Percentiles rank a stretch among this genome's conserved stretches.
phyloP scores from a whole-genome alignment of 805 yeast genomes.

The Wickerhamomyces pijperi region DNA sequence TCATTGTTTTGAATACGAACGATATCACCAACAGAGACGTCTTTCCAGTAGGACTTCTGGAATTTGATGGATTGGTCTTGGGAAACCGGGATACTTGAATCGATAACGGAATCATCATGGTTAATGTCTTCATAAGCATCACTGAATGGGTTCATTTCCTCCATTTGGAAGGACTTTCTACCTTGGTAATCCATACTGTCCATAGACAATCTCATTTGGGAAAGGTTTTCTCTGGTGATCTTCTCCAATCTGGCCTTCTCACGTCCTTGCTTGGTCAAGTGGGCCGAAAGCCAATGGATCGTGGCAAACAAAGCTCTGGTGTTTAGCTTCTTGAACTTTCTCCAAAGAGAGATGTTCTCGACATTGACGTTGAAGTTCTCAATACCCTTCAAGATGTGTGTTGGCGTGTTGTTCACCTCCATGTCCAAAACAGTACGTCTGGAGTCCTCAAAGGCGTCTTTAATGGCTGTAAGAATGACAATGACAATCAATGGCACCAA shows the following conservation, averaged over 20 bases:
- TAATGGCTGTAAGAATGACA: conserved; percentile 61
- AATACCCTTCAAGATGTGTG: conserved; percentile 49
- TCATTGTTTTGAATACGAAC: conserved; percentile 64
- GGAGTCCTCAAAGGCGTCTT: conserved; percentile 76
- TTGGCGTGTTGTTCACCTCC: conserved; percentile 65
- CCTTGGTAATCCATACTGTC: conserved; percentile 25
- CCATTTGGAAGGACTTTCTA: conserved; percentile 19
- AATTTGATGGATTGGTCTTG: conserved; percentile 34
- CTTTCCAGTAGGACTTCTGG: conserved; percentile 50
- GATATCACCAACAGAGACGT: conserved; percentile 63
- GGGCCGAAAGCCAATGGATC: conserved; percentile 5
- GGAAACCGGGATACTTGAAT: conserved; percentile 43
- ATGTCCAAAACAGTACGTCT: conserved; percentile 61
- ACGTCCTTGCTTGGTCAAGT: conserved; percentile 24
- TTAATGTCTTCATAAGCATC: conserved; percentile 20
- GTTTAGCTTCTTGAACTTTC: conserved; percentile 50
- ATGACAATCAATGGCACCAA: conserved; percentile 75
- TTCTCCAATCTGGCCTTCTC: conserved; percentile 21
- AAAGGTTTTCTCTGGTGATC: conserved; percentile 15
- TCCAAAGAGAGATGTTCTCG: conserved; percentile 58
- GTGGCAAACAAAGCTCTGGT: conserved; percentile 15
- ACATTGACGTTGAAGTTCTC: conserved; percentile 51
- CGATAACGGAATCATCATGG: conserved; percentile 40
- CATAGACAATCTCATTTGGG: conserved; percentile 24
- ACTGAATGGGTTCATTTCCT: conserved; percentile 20